phyloP scores from a whole-genome alignment of 331 rosid genomes.

The Quercus phellos region DNA sequence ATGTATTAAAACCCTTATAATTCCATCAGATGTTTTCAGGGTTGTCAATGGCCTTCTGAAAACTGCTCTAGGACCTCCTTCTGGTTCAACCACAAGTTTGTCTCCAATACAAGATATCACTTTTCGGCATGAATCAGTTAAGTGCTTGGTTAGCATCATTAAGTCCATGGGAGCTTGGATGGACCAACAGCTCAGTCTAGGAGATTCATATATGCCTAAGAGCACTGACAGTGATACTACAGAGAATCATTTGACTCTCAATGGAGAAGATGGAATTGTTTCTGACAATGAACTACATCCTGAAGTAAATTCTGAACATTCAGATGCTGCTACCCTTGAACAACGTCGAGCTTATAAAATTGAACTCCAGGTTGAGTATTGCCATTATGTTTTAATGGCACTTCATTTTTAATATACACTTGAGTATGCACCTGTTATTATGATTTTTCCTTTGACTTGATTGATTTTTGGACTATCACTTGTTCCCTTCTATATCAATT shows the following conservation, averaged over 20 bases:
- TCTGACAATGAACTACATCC: constrained; percentile 73
- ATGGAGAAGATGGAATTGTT: constrained; percentile 76
- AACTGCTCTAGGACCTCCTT: constrained; percentile 98
- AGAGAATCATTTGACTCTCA: constrained; percentile 49
- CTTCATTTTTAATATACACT: not conserved
- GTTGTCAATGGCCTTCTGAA: constrained; percentile 96
- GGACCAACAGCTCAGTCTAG: constrained; percentile 80
- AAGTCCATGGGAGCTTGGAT: constrained; percentile 99
- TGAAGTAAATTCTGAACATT: constrained; percentile 68
- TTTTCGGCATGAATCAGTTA: constrained; percentile 92
- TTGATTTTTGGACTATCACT: not conserved
- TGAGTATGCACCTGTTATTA: not conserved
- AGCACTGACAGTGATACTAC: constrained; percentile 51
- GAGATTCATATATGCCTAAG: constrained; percentile 54
- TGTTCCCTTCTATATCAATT: not conserved
- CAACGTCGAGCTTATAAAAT: constrained; percentile 91
- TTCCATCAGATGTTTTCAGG: constrained; percentile 90
- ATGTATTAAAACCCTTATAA: constrained; percentile 68
- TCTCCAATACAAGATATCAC: constrained; percentile 92
- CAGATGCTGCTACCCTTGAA: constrained; percentile 90
- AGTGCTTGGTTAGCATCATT: constrained; percentile 82
- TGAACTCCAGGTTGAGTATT: constrained; percentile 81
- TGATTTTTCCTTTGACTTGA: not conserved
- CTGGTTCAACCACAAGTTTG: constrained; percentile 84
- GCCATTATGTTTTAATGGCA: constrained; percentile 5